Evolutionary conservation across 1,284 basidiomycete genomes (phyloP).

Genomic region (Tilletia indica): DNA sequence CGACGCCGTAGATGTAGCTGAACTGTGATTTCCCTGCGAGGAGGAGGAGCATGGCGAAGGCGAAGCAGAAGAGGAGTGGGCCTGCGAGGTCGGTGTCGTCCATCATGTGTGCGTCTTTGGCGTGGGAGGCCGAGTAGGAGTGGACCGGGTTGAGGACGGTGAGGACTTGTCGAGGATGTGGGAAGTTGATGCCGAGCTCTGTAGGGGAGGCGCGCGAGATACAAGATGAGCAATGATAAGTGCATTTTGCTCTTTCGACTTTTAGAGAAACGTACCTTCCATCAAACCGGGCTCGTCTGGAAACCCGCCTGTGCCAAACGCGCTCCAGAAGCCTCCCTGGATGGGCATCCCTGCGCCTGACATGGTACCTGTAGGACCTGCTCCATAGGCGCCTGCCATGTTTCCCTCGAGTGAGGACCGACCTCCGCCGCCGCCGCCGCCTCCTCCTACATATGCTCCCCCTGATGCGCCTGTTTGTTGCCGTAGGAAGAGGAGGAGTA

Average conservation of each 20-base stretch:
- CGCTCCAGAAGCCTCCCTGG: constrained; percentile 49
- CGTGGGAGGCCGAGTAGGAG: constrained; percentile 61
- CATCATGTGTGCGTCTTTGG: constrained; percentile 85
- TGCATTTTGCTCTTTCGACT: no score
- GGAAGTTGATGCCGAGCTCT: constrained; percentile 98
- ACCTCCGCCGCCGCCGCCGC: not conserved
- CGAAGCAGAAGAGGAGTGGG: constrained; percentile 93
- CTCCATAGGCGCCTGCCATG: constrained; percentile 31
- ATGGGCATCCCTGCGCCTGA: constrained; percentile 41
- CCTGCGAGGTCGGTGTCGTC: constrained; percentile 98
- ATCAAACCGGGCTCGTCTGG: constrained; percentile 53
- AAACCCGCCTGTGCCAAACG: constrained; percentile 54
- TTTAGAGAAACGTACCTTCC: constrained; percentile 33
- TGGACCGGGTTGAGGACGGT: constrained; percentile 92
- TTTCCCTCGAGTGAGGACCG: constrained; percentile 44
- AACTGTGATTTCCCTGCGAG: constrained; percentile 93
- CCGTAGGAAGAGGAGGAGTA: constrained; percentile 17
- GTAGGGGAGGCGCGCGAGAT: no score
- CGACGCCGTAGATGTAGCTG: constrained; percentile 97
- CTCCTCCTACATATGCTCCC: not conserved
- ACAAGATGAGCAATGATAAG: no score
- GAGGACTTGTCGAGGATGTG: constrained; percentile 92
- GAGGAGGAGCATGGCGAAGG: constrained; percentile 52
- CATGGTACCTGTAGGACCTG: constrained; percentile 31
- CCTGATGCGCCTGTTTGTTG: not conserved